phyloP scores from a whole-genome alignment of 202 grass and related monocot species.

The Bolboschoenoplectus hybrid region DNA sequence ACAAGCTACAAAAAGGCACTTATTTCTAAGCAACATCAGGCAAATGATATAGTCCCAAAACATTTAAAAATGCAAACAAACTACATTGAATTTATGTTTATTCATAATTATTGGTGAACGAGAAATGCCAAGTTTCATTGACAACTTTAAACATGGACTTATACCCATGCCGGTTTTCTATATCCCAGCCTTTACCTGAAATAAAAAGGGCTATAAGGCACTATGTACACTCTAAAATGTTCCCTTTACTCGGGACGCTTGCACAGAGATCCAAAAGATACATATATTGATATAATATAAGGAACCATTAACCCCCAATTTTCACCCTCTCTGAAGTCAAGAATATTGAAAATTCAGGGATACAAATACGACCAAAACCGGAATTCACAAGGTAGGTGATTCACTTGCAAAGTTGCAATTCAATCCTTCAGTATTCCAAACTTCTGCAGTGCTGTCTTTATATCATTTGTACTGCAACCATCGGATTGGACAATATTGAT shows the following conservation, averaged over 20 bases:
- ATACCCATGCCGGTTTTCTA: slow-evolving; percentile 20
- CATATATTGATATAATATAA: slow-evolving; percentile 24
- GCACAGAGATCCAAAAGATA: slow-evolving; percentile 12
- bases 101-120: slow-evolving; percentile 22
- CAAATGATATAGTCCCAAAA: background rate
- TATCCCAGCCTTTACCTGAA: background rate
- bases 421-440: slow-evolving; percentile 48
- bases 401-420: slow-evolving; percentile 34
- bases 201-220: slow-evolving; percentile 1
- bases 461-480: slow-evolving; percentile 46
- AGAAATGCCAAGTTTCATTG: background rate
- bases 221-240: slow-evolving; percentile 35
- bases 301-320: slow-evolving; percentile 19
- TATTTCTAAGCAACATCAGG: background rate
- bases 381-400: background rate
- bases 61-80: slow-evolving; percentile 16
- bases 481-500: slow-evolving; percentile 59
- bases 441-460: slow-evolving; percentile 59
- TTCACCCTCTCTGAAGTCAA: background rate
- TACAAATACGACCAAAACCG: slow-evolving; percentile 19
- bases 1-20: background rate
- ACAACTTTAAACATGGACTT: slow-evolving; percentile 8
- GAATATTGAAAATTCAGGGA: slow-evolving; percentile 5
- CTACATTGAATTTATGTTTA: slow-evolving; percentile 10
- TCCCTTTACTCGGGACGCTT: background rate